These are phyloP conservation scores for Termitomyces sp. DNA, from an alignment of 768 basidiomycete genomes.

Conservation along the genomic window DNA sequence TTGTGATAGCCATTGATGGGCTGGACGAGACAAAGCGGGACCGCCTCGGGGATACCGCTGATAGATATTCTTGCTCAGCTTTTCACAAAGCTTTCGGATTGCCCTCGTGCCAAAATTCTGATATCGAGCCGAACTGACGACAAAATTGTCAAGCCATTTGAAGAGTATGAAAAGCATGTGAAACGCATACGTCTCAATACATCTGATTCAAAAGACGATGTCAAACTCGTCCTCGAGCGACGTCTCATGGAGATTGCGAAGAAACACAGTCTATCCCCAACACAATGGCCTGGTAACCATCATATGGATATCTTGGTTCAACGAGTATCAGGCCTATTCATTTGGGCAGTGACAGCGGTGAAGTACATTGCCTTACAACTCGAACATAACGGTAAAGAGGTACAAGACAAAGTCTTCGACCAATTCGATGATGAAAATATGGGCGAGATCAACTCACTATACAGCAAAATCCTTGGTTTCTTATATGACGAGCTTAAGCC, in stretches of 20 bases:
- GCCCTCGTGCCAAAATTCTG: conserved; percentile 12
- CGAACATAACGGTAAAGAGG: neutral
- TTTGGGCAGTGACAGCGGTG: conserved; percentile 14
- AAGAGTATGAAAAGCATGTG: too few relatives aligned
- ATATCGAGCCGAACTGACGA: conserved; percentile 18
- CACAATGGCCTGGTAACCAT: conserved; percentile 8
- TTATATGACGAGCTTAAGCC: neutral
- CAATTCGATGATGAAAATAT: neutral
- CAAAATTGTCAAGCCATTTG: conserved; percentile 14
- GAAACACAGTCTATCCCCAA: conserved; percentile 2
- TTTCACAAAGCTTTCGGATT: conserved; percentile 1
- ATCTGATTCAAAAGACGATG: conserved; percentile 6
- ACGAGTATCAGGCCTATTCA: conserved; percentile 11
- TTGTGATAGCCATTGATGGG: conserved; percentile 16
- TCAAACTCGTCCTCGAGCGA: conserved; percentile 5
- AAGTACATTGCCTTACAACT: conserved; percentile 1
- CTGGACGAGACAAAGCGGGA: conserved; percentile 15
- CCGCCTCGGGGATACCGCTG: conserved; percentile 6
- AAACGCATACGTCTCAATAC: neutral
- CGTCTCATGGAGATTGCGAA: conserved; percentile 7
- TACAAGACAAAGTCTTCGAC: neutral
- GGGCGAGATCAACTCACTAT: neutral
- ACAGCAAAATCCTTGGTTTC: neutral
- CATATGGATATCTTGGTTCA: conserved; percentile 1
- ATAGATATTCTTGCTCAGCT: conserved; percentile 11